A percentile compares a stretch with the other conserved stretches of the same genome.
Evolutionary conservation across 345 rosid genomes (phyloP).

Genomic region (Moricandia moricandioides): DNA sequence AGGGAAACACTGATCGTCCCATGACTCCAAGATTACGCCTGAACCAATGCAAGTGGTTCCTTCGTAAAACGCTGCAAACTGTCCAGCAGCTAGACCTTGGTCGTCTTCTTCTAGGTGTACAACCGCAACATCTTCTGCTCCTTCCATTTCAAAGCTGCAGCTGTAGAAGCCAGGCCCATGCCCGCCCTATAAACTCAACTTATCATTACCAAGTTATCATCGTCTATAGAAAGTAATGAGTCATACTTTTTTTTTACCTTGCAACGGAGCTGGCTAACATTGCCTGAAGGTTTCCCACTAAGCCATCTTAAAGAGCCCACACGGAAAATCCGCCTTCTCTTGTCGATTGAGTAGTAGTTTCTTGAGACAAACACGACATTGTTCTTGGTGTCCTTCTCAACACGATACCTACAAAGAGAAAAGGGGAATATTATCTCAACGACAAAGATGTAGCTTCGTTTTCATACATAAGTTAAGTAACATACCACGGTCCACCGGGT

Average conservation of each 20-base stretch:
- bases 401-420: conserved; percentile 65
- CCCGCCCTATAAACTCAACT: conserved; percentile 50
- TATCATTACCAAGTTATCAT: neutral
- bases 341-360: conserved; percentile 81
- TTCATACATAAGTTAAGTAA: conserved; percentile 6
- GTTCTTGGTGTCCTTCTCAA: conserved; percentile 73
- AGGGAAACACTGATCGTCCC: conserved; percentile 79
- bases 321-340: conserved; percentile 76
- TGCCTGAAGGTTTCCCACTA: conserved; percentile 47
- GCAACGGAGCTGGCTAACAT: conserved; percentile 55
- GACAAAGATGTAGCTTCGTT: neutral
- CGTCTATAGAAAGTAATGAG: neutral
- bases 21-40: conserved; percentile 80
- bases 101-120: conserved; percentile 74
- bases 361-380: conserved; percentile 87
- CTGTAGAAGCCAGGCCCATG: conserved; percentile 44
- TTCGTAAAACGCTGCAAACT: conserved; percentile 78
- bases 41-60: conserved; percentile 74
- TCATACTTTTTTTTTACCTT: conserved; percentile 47
- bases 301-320: conserved; percentile 86
- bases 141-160: neutral
- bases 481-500: conserved; percentile 98
- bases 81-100: conserved; percentile 95
- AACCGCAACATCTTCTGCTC: conserved; percentile 47
- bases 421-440: neutral